Evolutionary conservation across 371 early-diverging fungal species (phyloP).

Genomic region (Blastocladiella emersonii): DNA sequence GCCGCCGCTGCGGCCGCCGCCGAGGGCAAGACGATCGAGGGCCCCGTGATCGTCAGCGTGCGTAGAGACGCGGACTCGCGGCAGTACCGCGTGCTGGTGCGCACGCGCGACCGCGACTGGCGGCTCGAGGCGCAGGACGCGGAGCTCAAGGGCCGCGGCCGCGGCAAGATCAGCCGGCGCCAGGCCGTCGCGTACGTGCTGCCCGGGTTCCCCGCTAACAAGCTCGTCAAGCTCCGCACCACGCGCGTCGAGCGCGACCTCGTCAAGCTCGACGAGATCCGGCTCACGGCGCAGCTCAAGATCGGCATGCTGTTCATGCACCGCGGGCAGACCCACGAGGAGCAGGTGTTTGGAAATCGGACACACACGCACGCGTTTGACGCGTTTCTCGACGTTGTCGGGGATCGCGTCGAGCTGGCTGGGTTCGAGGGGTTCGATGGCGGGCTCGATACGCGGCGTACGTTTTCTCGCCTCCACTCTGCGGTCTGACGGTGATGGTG

Average conservation of each 20-base stretch:
- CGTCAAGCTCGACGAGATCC: constrained; percentile 21
- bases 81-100: background rate
- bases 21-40: background rate
- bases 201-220: constrained; percentile 14
- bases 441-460: constrained; percentile 18
- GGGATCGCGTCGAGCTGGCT: constrained; percentile 15
- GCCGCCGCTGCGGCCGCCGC: constrained; percentile 6
- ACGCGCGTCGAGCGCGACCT: constrained; percentile 13
- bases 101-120: constrained; percentile 6
- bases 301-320: constrained; percentile 21
- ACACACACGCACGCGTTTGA: constrained; percentile 10
- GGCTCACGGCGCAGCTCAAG: constrained; percentile 13
- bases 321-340: constrained; percentile 20
- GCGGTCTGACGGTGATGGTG: background rate
- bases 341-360: constrained; percentile 26
- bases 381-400: constrained; percentile 16
- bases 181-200: constrained; percentile 15
- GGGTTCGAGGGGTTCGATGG: constrained; percentile 19
- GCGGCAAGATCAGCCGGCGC: constrained; percentile 5
- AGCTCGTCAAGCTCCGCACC: constrained; percentile 12
- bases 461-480: background rate
- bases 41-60: background rate
- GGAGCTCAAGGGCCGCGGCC: background rate
- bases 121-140: constrained; percentile 8
- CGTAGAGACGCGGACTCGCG: background rate